Base-by-base conservation (phyloP, 2,329 filamentous ascomycete species). In the Penicillium brasilianum region DNA sequence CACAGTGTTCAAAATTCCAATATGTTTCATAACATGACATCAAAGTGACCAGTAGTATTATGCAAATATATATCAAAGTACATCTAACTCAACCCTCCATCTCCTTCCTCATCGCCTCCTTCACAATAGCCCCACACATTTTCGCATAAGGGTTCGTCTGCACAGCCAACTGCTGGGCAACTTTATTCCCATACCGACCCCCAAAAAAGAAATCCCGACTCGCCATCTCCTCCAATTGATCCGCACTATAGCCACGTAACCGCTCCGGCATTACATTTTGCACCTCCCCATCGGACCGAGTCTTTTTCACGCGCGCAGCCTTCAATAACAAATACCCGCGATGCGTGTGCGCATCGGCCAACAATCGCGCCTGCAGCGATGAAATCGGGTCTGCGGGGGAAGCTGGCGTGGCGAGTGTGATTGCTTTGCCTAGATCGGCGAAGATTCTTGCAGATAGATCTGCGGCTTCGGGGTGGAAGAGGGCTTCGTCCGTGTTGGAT, bases 101-200 rank as follows among this genome's bases (percentile, higher is more conserved):
- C 74, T 87, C 85, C 72, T 84, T 84, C 67, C 74, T 80, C 76
- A 87, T 76, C 14, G 85, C 85, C 73, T 87, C 83, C 75, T 83
- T 84, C 11, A 88, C 85, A 71, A 88, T 87, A 1, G 80, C 83
- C 4, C 85, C 85, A 72, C 85, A 87, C 77, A 87, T 82, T 75
- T 86, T 87, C 34, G 85, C 84, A 74, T 87, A 86, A 32, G 85
- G 85, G 76, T 88, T 88, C 51, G 85, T 87, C 72, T 83, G 78
- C 16, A 87, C 85, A 14, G 84, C 83, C 76, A 88, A 77, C 66
- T 85, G 82, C 67, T 82, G 80, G 46, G 84, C 85, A 25, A 84
- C 78, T 59, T 83, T 80, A 71, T 86, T 86, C 0, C 85, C 85
- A 72, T 83, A 87, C 44, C 80, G 68, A 0, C 83, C 83, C 1